phyloP scores from a whole-genome alignment of 2,329 filamentous ascomycete species.

The Penicillium sp. region DNA sequence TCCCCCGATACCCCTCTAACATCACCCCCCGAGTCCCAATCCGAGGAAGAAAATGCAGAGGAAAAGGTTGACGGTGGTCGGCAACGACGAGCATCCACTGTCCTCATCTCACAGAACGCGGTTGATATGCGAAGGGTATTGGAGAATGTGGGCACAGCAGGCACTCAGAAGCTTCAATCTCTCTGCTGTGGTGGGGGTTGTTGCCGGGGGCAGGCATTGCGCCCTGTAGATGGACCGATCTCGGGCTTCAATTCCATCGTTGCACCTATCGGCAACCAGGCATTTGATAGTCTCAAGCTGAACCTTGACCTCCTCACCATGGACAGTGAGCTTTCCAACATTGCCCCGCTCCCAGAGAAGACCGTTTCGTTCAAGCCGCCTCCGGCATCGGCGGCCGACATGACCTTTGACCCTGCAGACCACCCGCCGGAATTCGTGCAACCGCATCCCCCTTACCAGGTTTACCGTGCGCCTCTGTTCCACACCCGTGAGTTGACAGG shows the following conservation, averaged over 20 bases:
- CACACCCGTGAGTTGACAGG: slow-evolving; percentile 82
- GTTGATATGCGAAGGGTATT: slow-evolving; percentile 59
- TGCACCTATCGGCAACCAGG: slow-evolving; percentile 70
- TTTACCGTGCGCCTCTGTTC: slow-evolving; percentile 85
- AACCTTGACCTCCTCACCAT: slow-evolving; percentile 71
- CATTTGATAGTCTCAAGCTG: slow-evolving; percentile 75
- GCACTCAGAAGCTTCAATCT: slow-evolving; percentile 60
- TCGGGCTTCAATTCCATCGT: slow-evolving; percentile 50
- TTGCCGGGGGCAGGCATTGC: slow-evolving; percentile 58
- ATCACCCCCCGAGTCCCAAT: slow-evolving; percentile 35
- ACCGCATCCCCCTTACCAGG: slow-evolving; percentile 88
- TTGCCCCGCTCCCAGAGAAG: slow-evolving; percentile 70
- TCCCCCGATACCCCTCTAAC: slow-evolving; percentile 44
- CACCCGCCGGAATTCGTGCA: slow-evolving; percentile 88
- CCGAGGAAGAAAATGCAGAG: slow-evolving; percentile 31
- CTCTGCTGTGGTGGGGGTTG: slow-evolving; percentile 65
- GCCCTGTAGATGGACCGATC: slow-evolving; percentile 40
- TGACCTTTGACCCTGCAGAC: slow-evolving; percentile 39
- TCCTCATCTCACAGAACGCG: slow-evolving; percentile 56
- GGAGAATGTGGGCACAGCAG: slow-evolving; percentile 51
- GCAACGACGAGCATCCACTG: slow-evolving; percentile 46
- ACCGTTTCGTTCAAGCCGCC: slow-evolving; percentile 62
- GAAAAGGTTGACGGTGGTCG: slow-evolving; percentile 26
- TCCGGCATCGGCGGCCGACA: slow-evolving; percentile 32
- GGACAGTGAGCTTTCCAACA: slow-evolving; percentile 66